These are phyloP conservation scores for Talaromyces marneffei DNA, from an alignment of 2,329 filamentous ascomycete species.

Conservation along the genomic window DNA sequence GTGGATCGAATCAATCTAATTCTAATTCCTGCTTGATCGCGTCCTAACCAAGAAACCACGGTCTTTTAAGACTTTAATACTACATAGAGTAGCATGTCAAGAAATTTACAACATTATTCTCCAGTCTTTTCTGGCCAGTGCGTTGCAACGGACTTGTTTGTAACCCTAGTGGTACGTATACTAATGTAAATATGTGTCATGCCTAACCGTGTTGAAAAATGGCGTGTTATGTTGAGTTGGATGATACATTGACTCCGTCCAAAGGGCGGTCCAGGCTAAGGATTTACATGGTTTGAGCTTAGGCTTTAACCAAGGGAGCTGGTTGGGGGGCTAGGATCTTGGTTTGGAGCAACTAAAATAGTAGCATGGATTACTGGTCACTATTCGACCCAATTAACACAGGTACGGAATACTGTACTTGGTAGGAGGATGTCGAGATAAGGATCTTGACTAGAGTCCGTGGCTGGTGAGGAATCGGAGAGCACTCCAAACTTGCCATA, in stretches of 20 bases:
- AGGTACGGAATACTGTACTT: too few species aligned
- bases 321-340: not conserved
- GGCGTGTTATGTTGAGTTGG: not conserved
- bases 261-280: not conserved
- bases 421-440: not conserved
- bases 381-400: too few species aligned
- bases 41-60: not conserved
- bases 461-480: not conserved
- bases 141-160: not conserved
- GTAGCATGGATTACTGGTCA: too few species aligned
- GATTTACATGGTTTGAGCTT: not conserved
- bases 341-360: not conserved
- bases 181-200: not conserved
- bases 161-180: not conserved
- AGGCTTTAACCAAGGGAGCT: not conserved
- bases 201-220: constrained; percentile 5
- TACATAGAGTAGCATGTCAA: not conserved
- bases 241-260: not conserved
- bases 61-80: not conserved
- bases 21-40: not conserved
- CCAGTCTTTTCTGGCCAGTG: not conserved
- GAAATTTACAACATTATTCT: not conserved
- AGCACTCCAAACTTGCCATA: too few species aligned
- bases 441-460: not conserved
- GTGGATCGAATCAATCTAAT: not conserved